phyloP scores from a whole-genome alignment of 2,329 filamentous ascomycete species.

The Exserohilum turcica region DNA sequence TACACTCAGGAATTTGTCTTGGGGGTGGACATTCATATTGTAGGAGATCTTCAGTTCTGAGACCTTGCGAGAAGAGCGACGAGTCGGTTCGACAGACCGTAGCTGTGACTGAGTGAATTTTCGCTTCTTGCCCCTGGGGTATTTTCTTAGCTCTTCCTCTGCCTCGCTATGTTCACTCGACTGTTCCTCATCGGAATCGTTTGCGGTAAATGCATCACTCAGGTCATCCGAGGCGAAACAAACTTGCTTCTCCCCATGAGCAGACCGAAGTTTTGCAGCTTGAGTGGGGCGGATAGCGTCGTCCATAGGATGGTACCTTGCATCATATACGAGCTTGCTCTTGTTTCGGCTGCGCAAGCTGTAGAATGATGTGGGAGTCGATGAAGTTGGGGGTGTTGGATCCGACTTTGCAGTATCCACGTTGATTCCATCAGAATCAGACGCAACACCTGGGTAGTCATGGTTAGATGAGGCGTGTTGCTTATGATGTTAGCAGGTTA shows the following conservation, averaged over 20 bases:
- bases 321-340: constrained; percentile 35
- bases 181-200: constrained; percentile 5
- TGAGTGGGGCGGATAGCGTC: constrained; percentile 34
- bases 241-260: constrained; percentile 22
- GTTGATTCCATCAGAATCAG: constrained; percentile 20
- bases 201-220: background rate
- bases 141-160: background rate
- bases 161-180: constrained; percentile 13
- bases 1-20: constrained; percentile 28
- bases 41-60: constrained; percentile 27
- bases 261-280: constrained; percentile 33
- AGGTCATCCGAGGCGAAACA: background rate
- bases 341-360: constrained; percentile 17
- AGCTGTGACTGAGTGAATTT: background rate
- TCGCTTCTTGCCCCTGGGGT: constrained; percentile 18
- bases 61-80: constrained; percentile 33
- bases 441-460: constrained; percentile 7
- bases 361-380: constrained; percentile 15
- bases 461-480: background rate
- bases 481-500: background rate
- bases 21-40: constrained; percentile 36
- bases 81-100: constrained; percentile 10
- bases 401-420: constrained; percentile 1
- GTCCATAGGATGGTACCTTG: constrained; percentile 45
- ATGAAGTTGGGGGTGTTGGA: constrained; percentile 10